Base-by-base conservation (phyloP, 805 yeast species). In the Kuraishia ogatae region DNA sequence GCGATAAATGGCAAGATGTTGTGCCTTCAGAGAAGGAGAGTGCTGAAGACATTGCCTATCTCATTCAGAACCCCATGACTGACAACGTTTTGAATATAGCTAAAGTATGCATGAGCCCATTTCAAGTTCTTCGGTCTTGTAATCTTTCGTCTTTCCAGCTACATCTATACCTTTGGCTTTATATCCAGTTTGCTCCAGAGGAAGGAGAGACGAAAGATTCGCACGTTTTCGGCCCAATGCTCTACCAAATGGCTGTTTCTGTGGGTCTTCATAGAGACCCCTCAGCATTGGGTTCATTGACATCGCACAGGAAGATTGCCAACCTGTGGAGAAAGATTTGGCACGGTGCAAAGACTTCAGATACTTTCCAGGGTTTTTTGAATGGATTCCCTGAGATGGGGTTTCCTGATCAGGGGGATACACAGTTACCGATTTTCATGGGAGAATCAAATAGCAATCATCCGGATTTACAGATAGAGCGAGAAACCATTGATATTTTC, bases 261-360 rank as follows among this genome's bases (percentile, higher is more conserved):
- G 61, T 79, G 29, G 84, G 83, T 0, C 63, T 81, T 48, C 72
- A 80, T 58, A 64, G 80, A 52, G 85, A 80, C 53, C 79, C 83
- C 0, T 67, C 68, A 6, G 56, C 59, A 6, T 69, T 62, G 48
- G 24, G 47, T 46, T 66, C 56, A 61, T 54, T 59, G 35, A 22
- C 22, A 1, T 58, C 53, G 10, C 66, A 71, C 26, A 75, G 70
- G 48, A 65, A 65, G 51, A 67, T 71, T 54, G 68, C 75, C 54
- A 81, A 81, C 58, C 65, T 82, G 7, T 74, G 84, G 76, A 70
- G 88, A 58, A 83, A 83, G 60, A 71, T 81, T 1, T 83, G 88
- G 88, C 75, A 67, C 64, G 75, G 73, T 21, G 64, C 81, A 29
- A 65, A 69, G 2, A 67, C 73, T 5, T 62, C 74, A 26, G 81